Conservation (phyloP, 2,329 filamentous ascomycete species). For the Neofusicoccum parvum region DNA sequence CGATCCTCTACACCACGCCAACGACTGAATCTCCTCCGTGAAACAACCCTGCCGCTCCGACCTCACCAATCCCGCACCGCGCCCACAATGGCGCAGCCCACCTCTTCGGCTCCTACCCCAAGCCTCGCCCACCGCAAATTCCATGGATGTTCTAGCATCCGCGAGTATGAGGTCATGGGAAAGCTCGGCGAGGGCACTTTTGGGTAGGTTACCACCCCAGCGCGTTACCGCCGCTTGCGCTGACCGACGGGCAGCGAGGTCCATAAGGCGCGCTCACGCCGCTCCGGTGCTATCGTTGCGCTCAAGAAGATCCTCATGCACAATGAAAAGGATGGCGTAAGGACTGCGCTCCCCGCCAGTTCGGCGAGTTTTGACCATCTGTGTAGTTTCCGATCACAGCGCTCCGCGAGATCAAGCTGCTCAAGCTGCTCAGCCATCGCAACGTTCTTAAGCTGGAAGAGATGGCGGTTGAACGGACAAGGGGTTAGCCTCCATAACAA, state of each 20-base stretch:
- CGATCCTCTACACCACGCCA: conserved; percentile 1
- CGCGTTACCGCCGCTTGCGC: conserved; percentile 17
- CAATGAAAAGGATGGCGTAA: conserved; percentile 93
- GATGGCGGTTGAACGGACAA: conserved; percentile 86
- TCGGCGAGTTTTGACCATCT: not conserved
- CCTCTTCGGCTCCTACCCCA: conserved; percentile 49
- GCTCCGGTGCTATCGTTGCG: conserved; percentile 75
- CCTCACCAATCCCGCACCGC: not conserved
- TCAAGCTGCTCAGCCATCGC: conserved; percentile 90
- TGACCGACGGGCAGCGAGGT: conserved; percentile 65
- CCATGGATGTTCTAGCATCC: conserved; percentile 79
- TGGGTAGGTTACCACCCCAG: conserved; percentile 59
- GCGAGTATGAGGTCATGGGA: conserved; percentile 75
- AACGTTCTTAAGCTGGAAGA: conserved; percentile 89
- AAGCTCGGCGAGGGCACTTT: conserved; percentile 96
- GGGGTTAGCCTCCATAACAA: conserved; percentile 50
- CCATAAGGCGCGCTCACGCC: conserved; percentile 80
- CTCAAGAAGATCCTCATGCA: conserved; percentile 99
- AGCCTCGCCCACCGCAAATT: conserved; percentile 62
- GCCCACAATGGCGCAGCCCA: conserved; percentile 19
- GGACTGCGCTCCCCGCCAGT: conserved; percentile 32
- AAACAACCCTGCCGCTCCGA: not conserved
- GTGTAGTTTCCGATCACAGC: conserved; percentile 91
- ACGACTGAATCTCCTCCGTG: conserved; percentile 4
- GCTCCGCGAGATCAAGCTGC: conserved; percentile 92